A percentile compares a stretch with the other conserved stretches of the same genome.
Conservation (phyloP, 78 protist species). For the Creolimax fragrantissima region DNA sequence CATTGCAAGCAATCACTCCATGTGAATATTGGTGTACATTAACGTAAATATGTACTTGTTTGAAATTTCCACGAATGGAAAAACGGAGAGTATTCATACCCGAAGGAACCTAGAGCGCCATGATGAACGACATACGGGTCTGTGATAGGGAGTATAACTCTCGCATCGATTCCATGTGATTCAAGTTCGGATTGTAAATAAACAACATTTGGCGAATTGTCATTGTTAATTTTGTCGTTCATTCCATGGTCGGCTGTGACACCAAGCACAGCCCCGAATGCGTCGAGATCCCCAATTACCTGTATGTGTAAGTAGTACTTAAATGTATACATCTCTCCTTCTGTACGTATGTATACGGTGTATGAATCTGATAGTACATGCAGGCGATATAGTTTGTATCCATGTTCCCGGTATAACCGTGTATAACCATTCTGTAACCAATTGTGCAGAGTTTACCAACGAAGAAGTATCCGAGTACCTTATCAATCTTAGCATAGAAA, state of each 20-base stretch:
- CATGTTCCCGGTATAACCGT: too few species aligned
- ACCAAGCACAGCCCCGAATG: background rate
- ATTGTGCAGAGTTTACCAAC: too few species aligned
- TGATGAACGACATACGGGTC: slow-evolving; percentile 5
- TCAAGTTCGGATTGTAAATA: background rate
- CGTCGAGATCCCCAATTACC: background rate
- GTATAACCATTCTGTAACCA: too few species aligned
- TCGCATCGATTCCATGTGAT: background rate
- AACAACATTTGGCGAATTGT: background rate
- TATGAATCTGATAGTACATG: too few species aligned
- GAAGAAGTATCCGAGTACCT: too few species aligned
- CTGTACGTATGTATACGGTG: too few species aligned
- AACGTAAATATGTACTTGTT: too few species aligned
- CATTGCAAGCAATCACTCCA: too few species aligned
- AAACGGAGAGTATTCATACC: too few species aligned
- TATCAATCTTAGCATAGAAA: background rate
- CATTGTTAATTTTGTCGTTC: background rate
- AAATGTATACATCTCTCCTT: too few species aligned
- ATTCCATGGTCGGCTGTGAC: slow-evolving; percentile 10
- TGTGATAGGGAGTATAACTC: background rate
- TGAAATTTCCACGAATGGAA: too few species aligned
- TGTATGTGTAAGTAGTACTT: background rate
- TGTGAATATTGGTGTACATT: background rate
- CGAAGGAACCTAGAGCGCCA: background rate
- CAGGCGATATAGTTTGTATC: too few species aligned